phyloP scores from a whole-genome alignment of 106 monocot species.

The Acorus gramineus region DNA sequence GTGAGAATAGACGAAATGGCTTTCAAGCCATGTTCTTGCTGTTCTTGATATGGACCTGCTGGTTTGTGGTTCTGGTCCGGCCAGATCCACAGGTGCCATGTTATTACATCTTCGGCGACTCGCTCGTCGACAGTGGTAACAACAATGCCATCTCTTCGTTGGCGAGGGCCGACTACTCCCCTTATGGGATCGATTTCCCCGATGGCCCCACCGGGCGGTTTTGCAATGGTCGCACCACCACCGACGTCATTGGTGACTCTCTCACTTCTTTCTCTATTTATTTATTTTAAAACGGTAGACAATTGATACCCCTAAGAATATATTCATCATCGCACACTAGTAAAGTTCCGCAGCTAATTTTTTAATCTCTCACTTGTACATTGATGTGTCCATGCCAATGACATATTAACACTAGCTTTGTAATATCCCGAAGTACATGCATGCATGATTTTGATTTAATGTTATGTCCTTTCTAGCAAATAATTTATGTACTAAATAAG shows the following conservation, averaged over 20 bases:
- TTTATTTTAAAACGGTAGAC: neutral
- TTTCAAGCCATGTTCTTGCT: neutral
- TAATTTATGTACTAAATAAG: too few species aligned
- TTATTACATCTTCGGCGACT: constrained; percentile 91
- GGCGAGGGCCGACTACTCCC: constrained; percentile 67
- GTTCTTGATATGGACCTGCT: neutral
- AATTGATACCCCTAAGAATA: too few species aligned
- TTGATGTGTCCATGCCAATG: too few species aligned
- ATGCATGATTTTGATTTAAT: too few species aligned
- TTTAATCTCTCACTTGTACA: too few species aligned
- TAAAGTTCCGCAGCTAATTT: too few species aligned
- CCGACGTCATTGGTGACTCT: constrained; percentile 55
- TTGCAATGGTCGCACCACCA: constrained; percentile 73
- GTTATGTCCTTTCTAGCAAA: too few species aligned
- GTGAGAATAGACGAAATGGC: too few species aligned
- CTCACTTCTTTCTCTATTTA: neutral
- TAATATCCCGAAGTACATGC: too few species aligned
- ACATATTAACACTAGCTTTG: too few species aligned
- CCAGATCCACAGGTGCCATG: constrained; percentile 70
- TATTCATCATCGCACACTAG: too few species aligned
- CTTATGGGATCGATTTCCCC: constrained; percentile 88
- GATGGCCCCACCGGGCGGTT: constrained; percentile 67
- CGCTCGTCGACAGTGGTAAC: constrained; percentile 91
- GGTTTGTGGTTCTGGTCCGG: constrained; percentile 4
- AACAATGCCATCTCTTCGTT: constrained; percentile 78